Percentiles rank a stretch among this genome's conserved stretches.
These are phyloP conservation scores for Ceratocystis cacaofunesta DNA, from an alignment of 2,329 filamentous ascomycete genomes.

Conservation along the genomic window DNA sequence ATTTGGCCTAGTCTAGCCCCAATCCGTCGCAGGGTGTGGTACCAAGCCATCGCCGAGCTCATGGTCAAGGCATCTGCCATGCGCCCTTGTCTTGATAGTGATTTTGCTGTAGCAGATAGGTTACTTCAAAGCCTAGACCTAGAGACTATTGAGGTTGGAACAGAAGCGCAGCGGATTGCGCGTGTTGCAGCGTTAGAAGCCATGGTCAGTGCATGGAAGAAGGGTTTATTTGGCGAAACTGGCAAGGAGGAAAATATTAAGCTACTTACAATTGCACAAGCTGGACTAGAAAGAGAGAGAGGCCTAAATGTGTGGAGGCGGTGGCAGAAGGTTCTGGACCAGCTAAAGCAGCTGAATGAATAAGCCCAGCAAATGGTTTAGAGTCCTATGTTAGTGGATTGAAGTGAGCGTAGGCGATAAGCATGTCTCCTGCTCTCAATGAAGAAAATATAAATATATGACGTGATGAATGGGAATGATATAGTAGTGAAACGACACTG, in stretches of 20 bases:
- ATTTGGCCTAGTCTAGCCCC: too few species aligned
- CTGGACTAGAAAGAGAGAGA: conserved; percentile 29
- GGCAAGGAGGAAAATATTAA: conserved; percentile 21
- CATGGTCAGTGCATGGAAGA: conserved; percentile 29
- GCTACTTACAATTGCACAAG: conserved; percentile 24
- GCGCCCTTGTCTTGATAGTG: conserved; percentile 17
- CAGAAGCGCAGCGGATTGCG: conserved; percentile 36
- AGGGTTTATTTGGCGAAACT: conserved; percentile 29
- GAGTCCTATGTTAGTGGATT: too few species aligned
- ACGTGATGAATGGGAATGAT: too few species aligned
- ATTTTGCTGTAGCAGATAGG: conserved; percentile 20
- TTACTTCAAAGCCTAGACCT: conserved; percentile 36
- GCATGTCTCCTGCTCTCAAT: too few species aligned
- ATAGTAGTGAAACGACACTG: too few species aligned
- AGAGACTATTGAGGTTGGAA: conserved; percentile 32
- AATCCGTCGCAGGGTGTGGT: conserved; percentile 39
- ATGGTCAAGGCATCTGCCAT: conserved; percentile 25
- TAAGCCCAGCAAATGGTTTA: background rate
- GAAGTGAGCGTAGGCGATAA: too few species aligned
- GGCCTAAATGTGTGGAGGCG: conserved; percentile 33
- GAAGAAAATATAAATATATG: too few species aligned
- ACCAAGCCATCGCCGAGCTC: conserved; percentile 33
- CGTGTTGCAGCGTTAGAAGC: conserved; percentile 32
- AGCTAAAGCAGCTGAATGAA: conserved; percentile 19
- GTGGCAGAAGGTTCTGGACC: conserved; percentile 26